Evolutionary conservation across 1,139 yeast species (phyloP).

Genomic region (Geotrichum siamense): DNA sequence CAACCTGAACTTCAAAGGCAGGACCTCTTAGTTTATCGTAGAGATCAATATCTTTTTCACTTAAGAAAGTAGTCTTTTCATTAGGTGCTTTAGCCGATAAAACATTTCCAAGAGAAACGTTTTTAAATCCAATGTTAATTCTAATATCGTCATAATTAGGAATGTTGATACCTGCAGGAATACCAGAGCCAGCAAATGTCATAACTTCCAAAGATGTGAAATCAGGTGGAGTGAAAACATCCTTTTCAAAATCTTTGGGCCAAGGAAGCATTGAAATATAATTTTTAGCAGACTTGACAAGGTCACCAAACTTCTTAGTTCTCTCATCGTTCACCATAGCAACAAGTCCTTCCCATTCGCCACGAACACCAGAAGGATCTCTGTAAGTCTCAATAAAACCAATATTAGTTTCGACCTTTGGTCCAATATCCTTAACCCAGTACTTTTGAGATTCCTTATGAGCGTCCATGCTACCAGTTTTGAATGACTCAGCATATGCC

Average conservation of each 20-base stretch:
- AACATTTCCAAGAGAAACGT: slow-evolving; percentile 82
- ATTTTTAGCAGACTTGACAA: slow-evolving; percentile 59
- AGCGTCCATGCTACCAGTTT: slow-evolving; percentile 76
- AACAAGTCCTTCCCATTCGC: slow-evolving; percentile 90
- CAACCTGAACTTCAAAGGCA: slow-evolving; percentile 88
- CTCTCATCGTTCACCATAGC: slow-evolving; percentile 89
- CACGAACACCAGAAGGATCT: slow-evolving; percentile 86
- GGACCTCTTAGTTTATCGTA: slow-evolving; percentile 71
- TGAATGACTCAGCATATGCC: slow-evolving; percentile 60
- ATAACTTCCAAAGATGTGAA: slow-evolving; percentile 83
- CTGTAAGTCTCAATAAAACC: slow-evolving; percentile 91
- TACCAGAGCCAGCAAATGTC: slow-evolving; percentile 83
- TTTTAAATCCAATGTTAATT: slow-evolving; percentile 75
- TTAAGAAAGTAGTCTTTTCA: slow-evolving; percentile 64
- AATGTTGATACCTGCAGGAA: slow-evolving; percentile 88
- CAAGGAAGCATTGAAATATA: slow-evolving; percentile 70
- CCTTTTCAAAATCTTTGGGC: slow-evolving; percentile 69
- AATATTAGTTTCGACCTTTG: slow-evolving; percentile 74
- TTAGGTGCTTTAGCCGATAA: slow-evolving; percentile 64
- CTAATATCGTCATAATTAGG: slow-evolving; percentile 90
- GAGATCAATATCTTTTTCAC: slow-evolving; percentile 44
- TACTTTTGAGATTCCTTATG: slow-evolving; percentile 76
- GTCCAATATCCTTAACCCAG: slow-evolving; percentile 86
- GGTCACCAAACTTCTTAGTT: slow-evolving; percentile 65
- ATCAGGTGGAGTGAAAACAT: slow-evolving; percentile 83